These are phyloP conservation scores for Flagelloscypha sp. DNA, from an alignment of 768 basidiomycete species.

Conservation along the genomic window DNA sequence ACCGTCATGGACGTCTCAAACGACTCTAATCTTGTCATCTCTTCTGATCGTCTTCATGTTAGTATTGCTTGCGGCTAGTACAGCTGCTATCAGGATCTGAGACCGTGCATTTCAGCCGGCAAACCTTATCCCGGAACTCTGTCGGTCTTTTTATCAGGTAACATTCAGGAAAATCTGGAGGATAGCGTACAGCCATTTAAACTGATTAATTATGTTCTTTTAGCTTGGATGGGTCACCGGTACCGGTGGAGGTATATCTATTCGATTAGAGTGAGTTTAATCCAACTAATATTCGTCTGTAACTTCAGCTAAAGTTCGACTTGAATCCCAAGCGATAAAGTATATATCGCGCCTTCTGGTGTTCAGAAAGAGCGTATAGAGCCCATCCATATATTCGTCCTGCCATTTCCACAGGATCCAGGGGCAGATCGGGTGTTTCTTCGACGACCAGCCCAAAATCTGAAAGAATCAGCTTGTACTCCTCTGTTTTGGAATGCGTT, in stretches of 20 bases:
- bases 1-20: slow-evolving; percentile 18
- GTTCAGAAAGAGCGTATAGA: slow-evolving; percentile 87
- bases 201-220: too few species aligned
- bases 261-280: slow-evolving; percentile 50
- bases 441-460: slow-evolving; percentile 56
- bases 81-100: slow-evolving; percentile 4
- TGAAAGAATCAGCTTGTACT: slow-evolving; percentile 85
- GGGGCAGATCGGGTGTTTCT: slow-evolving; percentile 70
- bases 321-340: slow-evolving; percentile 47
- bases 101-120: slow-evolving; percentile 57
- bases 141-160: slow-evolving; percentile 68
- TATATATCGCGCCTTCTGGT: slow-evolving; percentile 82
- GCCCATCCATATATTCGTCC: slow-evolving; percentile 79
- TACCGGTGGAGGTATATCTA: slow-evolving; percentile 76
- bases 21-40: slow-evolving; percentile 47
- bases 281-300: background rate
- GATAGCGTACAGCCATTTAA: too few species aligned
- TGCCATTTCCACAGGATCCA: slow-evolving; percentile 70
- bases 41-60: slow-evolving; percentile 57
- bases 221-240: slow-evolving; percentile 87
- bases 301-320: background rate
- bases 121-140: slow-evolving; percentile 85
- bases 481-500: slow-evolving; percentile 93
- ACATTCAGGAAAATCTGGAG: slow-evolving; percentile 5
- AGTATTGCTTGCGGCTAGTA: slow-evolving; percentile 13